phyloP scores from a whole-genome alignment of 2,329 filamentous ascomycete species.

The Aaosphaeria pasadenensis region DNA sequence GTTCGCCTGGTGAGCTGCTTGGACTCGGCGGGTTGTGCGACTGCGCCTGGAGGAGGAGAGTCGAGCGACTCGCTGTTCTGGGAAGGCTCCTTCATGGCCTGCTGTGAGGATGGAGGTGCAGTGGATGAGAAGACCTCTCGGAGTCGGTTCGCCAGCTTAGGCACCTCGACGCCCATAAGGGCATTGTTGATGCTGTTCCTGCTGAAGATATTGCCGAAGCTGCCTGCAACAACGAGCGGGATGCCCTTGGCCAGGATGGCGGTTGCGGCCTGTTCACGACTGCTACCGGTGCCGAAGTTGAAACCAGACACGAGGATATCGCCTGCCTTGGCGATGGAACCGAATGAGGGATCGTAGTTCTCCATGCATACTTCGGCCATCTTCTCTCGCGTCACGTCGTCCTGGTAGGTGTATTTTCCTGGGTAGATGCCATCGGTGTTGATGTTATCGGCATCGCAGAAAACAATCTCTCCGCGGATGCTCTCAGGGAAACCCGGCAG shows the following conservation, averaged over 20 bases:
- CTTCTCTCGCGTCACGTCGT: slow-evolving; percentile 68
- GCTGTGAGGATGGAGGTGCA: slow-evolving; percentile 23
- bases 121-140: slow-evolving; percentile 55
- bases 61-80: slow-evolving; percentile 51
- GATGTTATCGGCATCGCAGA: slow-evolving; percentile 81
- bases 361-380: slow-evolving; percentile 93
- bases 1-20: slow-evolving; percentile 68
- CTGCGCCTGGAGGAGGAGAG: slow-evolving; percentile 40
- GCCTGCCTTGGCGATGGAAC: slow-evolving; percentile 58
- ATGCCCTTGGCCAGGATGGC: slow-evolving; percentile 79
- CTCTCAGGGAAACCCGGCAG: slow-evolving; percentile 83
- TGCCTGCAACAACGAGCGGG: slow-evolving; percentile 74
- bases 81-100: slow-evolving; percentile 51
- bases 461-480: slow-evolving; percentile 82
- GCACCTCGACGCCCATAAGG: slow-evolving; percentile 69
- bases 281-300: slow-evolving; percentile 84
- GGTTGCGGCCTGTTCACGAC: slow-evolving; percentile 84
- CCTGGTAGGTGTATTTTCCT: slow-evolving; percentile 89
- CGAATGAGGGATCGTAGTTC: slow-evolving; percentile 82
- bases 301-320: slow-evolving; percentile 85
- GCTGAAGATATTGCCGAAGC: slow-evolving; percentile 80
- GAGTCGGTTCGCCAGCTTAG: slow-evolving; percentile 63
- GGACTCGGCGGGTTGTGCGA: slow-evolving; percentile 39
- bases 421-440: slow-evolving; percentile 94
- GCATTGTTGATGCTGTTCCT: slow-evolving; percentile 80